Evolutionary conservation across 345 rosid genomes (phyloP).

Genomic region (Erucastrum elatum): DNA sequence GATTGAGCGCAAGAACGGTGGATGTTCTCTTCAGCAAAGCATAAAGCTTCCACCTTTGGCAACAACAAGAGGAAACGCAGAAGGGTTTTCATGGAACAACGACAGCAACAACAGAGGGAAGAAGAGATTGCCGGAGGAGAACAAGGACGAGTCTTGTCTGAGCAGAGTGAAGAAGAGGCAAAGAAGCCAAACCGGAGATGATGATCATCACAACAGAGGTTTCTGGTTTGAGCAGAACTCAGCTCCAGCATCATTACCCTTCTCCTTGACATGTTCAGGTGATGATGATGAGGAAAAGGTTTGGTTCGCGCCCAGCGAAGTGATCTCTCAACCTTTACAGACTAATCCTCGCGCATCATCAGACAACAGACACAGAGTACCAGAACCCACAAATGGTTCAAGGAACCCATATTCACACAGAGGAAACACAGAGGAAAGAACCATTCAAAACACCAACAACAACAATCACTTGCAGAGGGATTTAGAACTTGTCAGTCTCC

Average conservation of each 20-base stretch:
- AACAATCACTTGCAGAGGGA: constrained; percentile 50
- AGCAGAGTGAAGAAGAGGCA: constrained; percentile 82
- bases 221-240: constrained; percentile 74
- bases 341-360: constrained; percentile 71
- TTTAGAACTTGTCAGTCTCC: constrained; percentile 74
- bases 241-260: constrained; percentile 58
- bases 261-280: constrained; percentile 68
- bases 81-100: constrained; percentile 54
- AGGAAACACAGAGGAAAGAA: constrained; percentile 44
- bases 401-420: constrained; percentile 48
- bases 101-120: constrained; percentile 70
- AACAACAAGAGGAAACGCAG: constrained; percentile 46
- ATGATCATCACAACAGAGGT: constrained; percentile 49
- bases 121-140: constrained; percentile 69
- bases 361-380: constrained; percentile 55
- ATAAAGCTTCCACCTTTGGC: constrained; percentile 90
- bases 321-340: constrained; percentile 65
- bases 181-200: constrained; percentile 51
- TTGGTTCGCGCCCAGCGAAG: constrained; percentile 69
- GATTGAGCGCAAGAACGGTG: constrained; percentile 57
- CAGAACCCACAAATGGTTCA: constrained; percentile 45
- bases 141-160: constrained; percentile 55
- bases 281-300: constrained; percentile 65
- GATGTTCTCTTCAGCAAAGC: constrained; percentile 75
- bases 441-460: constrained; percentile 37